Conservation (phyloP, 345 rosid genomes). For the Fremontodendron californicum region DNA sequence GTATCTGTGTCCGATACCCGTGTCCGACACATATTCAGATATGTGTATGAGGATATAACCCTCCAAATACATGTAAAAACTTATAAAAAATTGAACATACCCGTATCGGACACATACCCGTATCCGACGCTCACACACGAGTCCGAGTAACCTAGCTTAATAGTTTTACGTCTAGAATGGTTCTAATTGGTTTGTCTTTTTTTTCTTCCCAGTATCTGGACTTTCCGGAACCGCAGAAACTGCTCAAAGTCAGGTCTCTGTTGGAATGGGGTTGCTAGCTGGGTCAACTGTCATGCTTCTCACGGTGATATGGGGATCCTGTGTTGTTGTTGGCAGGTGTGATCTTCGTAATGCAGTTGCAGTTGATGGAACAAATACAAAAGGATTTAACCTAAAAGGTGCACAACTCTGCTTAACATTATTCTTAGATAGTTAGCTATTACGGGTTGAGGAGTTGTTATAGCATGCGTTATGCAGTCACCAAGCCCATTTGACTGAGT, state of each 20-base stretch:
- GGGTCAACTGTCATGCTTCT: constrained; percentile 90
- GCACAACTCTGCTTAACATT: not conserved
- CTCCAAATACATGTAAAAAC: no score
- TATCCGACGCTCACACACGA: no score
- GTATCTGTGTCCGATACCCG: no score
- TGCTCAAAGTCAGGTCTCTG: constrained; percentile 89
- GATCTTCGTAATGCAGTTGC: constrained; percentile 51
- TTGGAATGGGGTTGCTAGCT: constrained; percentile 91
- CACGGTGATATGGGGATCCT: constrained; percentile 83
- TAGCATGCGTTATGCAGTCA: not conserved
- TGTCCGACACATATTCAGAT: no score
- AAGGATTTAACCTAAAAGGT: constrained; percentile 54
- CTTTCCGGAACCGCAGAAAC: constrained; percentile 65
- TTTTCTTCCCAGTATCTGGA: constrained; percentile 60
- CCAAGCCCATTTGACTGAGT: not conserved
- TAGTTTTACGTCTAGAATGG: not conserved
- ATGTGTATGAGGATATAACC: no score
- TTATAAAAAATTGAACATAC: no score
- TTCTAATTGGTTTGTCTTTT: not conserved
- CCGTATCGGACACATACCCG: no score
- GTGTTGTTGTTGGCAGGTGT: constrained; percentile 70
- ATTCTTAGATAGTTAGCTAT: not conserved
- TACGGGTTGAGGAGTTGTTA: not conserved
- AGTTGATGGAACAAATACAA: constrained; percentile 46
- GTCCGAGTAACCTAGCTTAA: no score